phyloP scores from a whole-genome alignment of 768 basidiomycete species.

The Agaricus sinodeliciosus region DNA sequence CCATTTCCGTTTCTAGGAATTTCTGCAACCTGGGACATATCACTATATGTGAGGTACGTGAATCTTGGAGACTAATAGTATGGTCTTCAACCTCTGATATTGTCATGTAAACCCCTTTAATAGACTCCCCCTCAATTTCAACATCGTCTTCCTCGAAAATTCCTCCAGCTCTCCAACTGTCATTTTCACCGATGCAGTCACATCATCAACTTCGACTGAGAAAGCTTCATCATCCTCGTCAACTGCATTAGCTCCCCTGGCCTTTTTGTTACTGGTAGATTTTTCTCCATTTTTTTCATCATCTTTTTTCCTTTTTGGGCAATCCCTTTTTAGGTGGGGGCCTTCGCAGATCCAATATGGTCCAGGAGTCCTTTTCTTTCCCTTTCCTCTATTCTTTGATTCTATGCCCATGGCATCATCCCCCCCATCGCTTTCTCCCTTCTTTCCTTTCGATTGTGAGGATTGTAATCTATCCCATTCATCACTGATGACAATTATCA shows the following conservation, averaged over 20 bases:
- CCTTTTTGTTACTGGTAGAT: background rate
- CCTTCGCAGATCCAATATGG: background rate
- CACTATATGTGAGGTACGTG: background rate
- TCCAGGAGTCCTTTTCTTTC: background rate
- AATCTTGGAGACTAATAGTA: background rate
- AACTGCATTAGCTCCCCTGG: background rate
- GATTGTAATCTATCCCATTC: background rate
- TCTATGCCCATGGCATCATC: background rate
- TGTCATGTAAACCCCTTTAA: background rate
- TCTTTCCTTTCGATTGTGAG: background rate
- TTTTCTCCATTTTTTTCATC: background rate
- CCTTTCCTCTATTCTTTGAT: background rate
- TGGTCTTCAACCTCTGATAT: background rate
- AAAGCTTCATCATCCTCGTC: background rate
- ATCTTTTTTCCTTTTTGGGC: background rate
- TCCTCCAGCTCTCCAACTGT: no score
- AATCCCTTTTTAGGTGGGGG: background rate
- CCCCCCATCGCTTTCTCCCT: background rate
- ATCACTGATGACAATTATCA: background rate
- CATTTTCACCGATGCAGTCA: no score
- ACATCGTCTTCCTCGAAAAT: no score
- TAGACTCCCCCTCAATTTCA: no score
- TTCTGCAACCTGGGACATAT: constrained; percentile 14
- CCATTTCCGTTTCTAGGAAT: constrained; percentile 11
- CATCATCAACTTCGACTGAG: no score